Percentiles rank a stretch among this genome's conserved stretches.
Conservation (phyloP, 768 basidiomycete genomes). For the Lactarius psammicola region DNA sequence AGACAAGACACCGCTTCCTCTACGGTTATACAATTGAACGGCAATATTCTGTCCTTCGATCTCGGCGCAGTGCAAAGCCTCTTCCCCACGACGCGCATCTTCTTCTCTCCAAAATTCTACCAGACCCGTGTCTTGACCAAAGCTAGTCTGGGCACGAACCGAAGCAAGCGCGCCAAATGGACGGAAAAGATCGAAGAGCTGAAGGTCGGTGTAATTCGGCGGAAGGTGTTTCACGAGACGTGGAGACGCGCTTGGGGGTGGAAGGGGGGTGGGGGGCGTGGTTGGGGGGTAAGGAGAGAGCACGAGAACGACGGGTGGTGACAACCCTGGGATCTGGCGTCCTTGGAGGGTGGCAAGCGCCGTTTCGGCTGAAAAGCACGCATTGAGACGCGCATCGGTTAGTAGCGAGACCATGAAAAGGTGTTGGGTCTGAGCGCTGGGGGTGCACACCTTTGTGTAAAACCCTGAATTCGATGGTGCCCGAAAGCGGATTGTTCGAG, state of each 20-base stretch:
- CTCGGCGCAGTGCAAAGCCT: constrained; percentile 80
- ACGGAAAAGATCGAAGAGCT: constrained; percentile 82
- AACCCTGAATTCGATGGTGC: constrained; percentile 82
- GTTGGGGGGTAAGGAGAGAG: constrained; percentile 86
- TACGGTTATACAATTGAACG: constrained; percentile 68
- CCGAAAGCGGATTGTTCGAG: constrained; percentile 51
- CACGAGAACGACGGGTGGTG: constrained; percentile 58
- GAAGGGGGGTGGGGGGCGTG: constrained; percentile 67
- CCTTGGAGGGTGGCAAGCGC: constrained; percentile 82
- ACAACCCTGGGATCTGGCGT: constrained; percentile 61
- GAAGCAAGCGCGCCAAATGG: constrained; percentile 83
- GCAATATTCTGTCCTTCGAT: constrained; percentile 83
- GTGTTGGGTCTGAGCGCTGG: constrained; percentile 5
- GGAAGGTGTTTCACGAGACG: constrained; percentile 86
- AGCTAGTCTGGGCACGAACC: constrained; percentile 67
- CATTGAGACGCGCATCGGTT: constrained; percentile 20
- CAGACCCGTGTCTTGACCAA: constrained; percentile 74
- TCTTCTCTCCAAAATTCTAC: constrained; percentile 89
- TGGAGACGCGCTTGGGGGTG: constrained; percentile 72
- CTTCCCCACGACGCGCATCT: constrained; percentile 75
- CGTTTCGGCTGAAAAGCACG: constrained; percentile 66
- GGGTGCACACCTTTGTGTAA: constrained; percentile 66
- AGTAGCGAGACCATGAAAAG: not conserved
- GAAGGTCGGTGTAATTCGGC: constrained; percentile 58
- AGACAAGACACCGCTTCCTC: constrained; percentile 47